Evolutionary conservation across 1,139 yeast genomes (phyloP), one percentile per base, ranked within the genome.

Genomic region (Yamadazyma buinensis): DNA sequence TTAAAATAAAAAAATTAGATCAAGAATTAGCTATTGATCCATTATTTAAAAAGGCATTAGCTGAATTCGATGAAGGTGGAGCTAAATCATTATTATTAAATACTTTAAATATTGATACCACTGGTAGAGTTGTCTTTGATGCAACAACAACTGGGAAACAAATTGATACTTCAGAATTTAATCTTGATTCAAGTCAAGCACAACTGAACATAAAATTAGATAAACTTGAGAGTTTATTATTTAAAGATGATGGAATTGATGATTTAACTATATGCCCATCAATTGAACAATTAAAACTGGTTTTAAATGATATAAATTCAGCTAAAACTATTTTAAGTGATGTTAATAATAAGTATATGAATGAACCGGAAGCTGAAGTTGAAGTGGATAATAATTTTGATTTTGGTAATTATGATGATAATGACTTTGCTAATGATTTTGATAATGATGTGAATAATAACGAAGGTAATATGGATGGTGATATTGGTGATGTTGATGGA

Each of bases 31-130:
- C 82, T 7, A 83, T 87, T 33, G 97, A 90, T 57, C 97, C 97
- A 0, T 66, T 90, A 33, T 87, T 90, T 59, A 83, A 86, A 43
- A 87, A 87, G 50, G 90, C 95, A 33, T 68, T 90, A 32, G 86
- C 95, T 0, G 96, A 88, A 41, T 90, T 88, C 51, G 97, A 90
- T 55, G 96, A 90, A 60, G 96, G 97, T 24, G 97, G 97, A 5
- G 90, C 97, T 8, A 86, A 83, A 49, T 84, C 95, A 35, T 63
- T 90, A 37, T 61, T 90, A 33, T 61, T 87, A 48, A 88, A 87
- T 47, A 78, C 90, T 1, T 67, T 90, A 36, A 65, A 64, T 35
- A 70, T 80, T 14, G 84, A 80, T 46, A 43, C 58, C 4, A 53
- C 66, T 1, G 86, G 88, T 0, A 55, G 84, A 35, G 77, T 83